These are phyloP conservation scores for Schizophyllum amplum DNA, from an alignment of 1,284 basidiomycete genomes.

Conservation along the genomic window DNA sequence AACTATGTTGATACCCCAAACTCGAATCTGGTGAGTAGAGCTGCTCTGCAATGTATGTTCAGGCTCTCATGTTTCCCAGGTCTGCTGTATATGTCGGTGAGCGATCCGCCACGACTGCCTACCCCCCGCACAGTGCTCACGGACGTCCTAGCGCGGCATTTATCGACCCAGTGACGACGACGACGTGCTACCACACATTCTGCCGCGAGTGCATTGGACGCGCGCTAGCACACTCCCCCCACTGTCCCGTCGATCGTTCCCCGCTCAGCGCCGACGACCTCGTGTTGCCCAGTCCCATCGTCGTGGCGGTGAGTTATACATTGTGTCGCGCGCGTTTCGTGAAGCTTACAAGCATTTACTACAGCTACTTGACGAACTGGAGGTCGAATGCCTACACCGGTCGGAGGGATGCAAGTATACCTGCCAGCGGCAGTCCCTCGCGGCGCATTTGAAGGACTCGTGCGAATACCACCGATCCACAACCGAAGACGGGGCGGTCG, in stretches of 20 bases:
- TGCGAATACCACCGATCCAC: conserved; percentile 45
- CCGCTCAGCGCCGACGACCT: conserved; percentile 48
- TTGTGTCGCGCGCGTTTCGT: conserved; percentile 13
- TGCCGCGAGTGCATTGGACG: conserved; percentile 68
- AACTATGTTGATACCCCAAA: conserved; percentile 2
- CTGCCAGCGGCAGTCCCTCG: conserved; percentile 64
- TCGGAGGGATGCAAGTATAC: conserved; percentile 53
- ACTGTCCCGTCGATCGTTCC: conserved; percentile 81
- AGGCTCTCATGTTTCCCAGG: conserved; percentile 25
- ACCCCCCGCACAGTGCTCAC: background rate
- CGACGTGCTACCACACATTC: conserved; percentile 77
- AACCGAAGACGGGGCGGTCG: background rate
- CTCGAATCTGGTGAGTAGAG: conserved; percentile 1
- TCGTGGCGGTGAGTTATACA: conserved; percentile 54
- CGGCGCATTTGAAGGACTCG: conserved; percentile 50
- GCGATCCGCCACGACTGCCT: conserved; percentile 13
- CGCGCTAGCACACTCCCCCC: conserved; percentile 53
- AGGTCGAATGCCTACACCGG: conserved; percentile 63
- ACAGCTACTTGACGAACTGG: conserved; percentile 78
- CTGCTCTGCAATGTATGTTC: background rate
- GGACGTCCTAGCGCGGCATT: conserved; percentile 51
- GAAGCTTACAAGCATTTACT: conserved; percentile 4
- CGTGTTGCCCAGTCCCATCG: conserved; percentile 54
- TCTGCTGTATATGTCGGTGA: conserved; percentile 80
- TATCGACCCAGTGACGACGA: conserved; percentile 63